Percentiles rank a stretch among this genome's conserved stretches.
Evolutionary conservation across 441 rosid species (phyloP).

Genomic region (Syzygium syzygioides): DNA sequence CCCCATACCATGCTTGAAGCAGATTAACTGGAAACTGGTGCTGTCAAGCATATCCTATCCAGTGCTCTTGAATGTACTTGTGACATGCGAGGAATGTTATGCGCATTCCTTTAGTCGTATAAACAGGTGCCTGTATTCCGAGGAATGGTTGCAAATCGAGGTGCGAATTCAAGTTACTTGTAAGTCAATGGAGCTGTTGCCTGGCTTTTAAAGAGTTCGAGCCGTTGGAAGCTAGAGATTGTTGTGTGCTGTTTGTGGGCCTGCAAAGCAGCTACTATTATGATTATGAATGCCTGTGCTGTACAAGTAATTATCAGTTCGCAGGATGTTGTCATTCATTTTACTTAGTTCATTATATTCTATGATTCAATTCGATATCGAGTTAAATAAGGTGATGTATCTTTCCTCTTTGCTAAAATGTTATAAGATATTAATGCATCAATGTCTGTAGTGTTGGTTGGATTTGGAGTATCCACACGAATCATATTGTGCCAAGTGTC

Average conservation of each 20-base stretch:
- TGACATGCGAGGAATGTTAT: not conserved
- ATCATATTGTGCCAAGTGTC: not conserved
- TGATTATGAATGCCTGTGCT: not conserved
- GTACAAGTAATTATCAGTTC: not conserved
- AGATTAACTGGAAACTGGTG: not conserved
- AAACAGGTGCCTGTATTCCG: not conserved
- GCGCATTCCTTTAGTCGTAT: not conserved
- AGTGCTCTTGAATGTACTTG: not conserved
- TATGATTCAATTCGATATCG: not conserved
- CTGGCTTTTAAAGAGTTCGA: not conserved
- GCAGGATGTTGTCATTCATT: not conserved
- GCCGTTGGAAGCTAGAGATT: not conserved
- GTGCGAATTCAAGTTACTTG: not conserved
- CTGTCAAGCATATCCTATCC: not conserved
- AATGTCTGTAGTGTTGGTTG: not conserved
- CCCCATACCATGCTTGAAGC: not conserved
- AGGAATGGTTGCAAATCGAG: not conserved
- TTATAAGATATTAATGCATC: too few relatives aligned
- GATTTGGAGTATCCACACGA: not conserved
- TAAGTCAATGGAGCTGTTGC: not conserved
- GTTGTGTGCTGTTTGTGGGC: not conserved
- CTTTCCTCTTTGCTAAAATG: not conserved
- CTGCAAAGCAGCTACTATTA: not conserved
- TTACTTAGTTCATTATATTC: not conserved
- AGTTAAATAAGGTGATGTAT: not conserved